Evolutionary conservation across 140 eudicot genomes (phyloP), one percentile per base, ranked within the genome.

Genomic region (Anethum foeniculum): DNA sequence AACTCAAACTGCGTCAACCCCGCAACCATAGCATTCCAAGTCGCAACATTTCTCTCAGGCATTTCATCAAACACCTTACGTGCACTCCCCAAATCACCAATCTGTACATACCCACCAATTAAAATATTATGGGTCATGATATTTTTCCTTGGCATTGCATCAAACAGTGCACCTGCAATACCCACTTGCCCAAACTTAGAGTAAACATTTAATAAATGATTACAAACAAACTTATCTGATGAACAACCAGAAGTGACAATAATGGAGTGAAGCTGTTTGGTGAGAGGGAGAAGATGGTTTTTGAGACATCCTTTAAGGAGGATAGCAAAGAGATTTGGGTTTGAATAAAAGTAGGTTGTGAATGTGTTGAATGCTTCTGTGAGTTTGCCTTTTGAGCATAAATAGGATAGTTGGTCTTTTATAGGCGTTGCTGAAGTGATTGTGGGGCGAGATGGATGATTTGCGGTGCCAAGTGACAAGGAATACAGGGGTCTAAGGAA

Each of bases 11-110:
- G 93, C 11, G 86, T 84, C 79, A 92, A 69, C 52, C 97, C 97
- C 3, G 90, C 80, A 15, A 94, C 72, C 86, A 94, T 83, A 0
- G 93, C 97, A 65, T 90, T 94, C 98, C 98, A 94, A 5, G 96
- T 83, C 3, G 96, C 97, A 2, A 91, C 74, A 81, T 94, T 94
- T 80, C 89, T 86, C 56, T 82, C 76, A 14, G 85, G 86, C 97
- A 92, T 92, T 85, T 86, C 85, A 34, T 92, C 86, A 71, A 92
- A 94, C 79, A 92, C 44, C 34, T 81, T 82, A 3, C 76, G 76
- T 3, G 98, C 97, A 11, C 84, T 65, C 48, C 64, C 93, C 92
- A 92, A 76, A 30, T 92, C 92, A 4, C 94, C 96, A 64, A 58
- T 86, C 67, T 85, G 88, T 12, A 94, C 84, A 68, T 65, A 85